Base-by-base conservation (phyloP, 2,329 filamentous ascomycete species). In the Didymella pinodella region DNA sequence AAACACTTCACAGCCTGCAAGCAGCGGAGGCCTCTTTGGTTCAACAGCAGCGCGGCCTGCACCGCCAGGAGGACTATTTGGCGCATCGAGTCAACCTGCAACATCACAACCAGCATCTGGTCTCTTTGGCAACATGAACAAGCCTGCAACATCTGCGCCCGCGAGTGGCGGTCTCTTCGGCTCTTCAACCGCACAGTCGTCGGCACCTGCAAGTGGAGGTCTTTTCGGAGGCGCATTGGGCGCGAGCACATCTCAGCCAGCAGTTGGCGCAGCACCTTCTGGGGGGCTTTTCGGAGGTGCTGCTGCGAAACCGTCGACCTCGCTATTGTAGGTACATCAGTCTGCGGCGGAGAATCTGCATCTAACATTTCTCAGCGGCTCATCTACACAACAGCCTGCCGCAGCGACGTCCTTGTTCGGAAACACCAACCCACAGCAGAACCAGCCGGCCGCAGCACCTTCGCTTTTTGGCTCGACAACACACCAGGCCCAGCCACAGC, bases 51-150 rank as follows among this genome's bases (percentile, higher is more conserved):
- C 72, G 32, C 72, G 69, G 61, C 48, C 57, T 26, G 48, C 48
- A 25, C 70, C 73, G 48, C 62, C 67, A 12, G 65, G 59, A 25
- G 66, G 65, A 11, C 65, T 71, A 7, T 73, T 73, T 46, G 70
- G 70, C 34, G 63, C 57, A 31, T 44, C 54, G 20, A 31, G 48
- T 36, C 54, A 58, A 18, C 61, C 61, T 32, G 46, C 54, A n/a
- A 43, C 68, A 44, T 59, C 70, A 20, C 69, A 70, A 52, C 69
- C 63, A n/a, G 67, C 58, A 48, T 59, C 65, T 29, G 64, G 75
- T 28, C 68, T 79, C 11, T 79, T 80, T 63, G 76, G 76, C 46
- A 73, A 68, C 57, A 64, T 74, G 57, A 73, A 68, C 62, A 75
- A 77, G 62, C 70, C 71, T 47, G 67, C 75, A 38, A 63, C 68